These are phyloP conservation scores for Crotalaria pallida DNA, from an alignment of 306 rosid genomes.

Conservation along the genomic window DNA sequence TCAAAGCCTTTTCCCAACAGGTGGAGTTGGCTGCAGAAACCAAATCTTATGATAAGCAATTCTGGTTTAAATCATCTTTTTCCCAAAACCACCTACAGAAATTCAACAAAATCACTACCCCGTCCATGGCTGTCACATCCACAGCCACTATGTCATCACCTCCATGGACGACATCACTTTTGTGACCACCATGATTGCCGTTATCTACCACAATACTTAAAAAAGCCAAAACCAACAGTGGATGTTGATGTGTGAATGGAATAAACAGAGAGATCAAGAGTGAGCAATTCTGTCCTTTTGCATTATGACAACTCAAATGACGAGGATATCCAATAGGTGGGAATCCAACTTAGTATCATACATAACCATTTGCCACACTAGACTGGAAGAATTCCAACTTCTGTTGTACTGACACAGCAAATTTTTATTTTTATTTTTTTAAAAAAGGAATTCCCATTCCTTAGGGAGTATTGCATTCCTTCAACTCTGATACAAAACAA, in stretches of 20 bases:
- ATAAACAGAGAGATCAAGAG: not conserved
- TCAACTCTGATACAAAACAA: not conserved
- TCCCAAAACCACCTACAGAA: not conserved
- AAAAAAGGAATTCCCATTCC: not conserved
- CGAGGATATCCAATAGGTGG: not conserved
- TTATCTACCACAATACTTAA: not conserved
- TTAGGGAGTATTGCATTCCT: not conserved
- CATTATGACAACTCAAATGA: not conserved
- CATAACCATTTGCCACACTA: not conserved
- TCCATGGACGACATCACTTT: not conserved
- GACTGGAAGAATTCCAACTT: conserved; percentile 1
- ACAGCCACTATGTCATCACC: not conserved
- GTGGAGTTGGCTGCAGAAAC: not conserved
- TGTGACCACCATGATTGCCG: not conserved
- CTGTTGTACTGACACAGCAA: not conserved
- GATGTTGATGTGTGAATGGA: not conserved
- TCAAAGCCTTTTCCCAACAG: not conserved
- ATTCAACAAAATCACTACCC: not conserved
- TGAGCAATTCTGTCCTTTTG: not conserved
- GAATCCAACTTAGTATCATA: not conserved
- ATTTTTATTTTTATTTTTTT: no score
- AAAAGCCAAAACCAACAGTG: not conserved
- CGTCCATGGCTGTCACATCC: not conserved
- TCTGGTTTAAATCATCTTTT: no score
- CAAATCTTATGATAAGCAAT: not conserved